Percentiles rank a stretch among this genome's conserved stretches.
Evolutionary conservation across 495 filamentous ascomycete genomes (phyloP).

Genomic region (Oidiodendron maius): DNA sequence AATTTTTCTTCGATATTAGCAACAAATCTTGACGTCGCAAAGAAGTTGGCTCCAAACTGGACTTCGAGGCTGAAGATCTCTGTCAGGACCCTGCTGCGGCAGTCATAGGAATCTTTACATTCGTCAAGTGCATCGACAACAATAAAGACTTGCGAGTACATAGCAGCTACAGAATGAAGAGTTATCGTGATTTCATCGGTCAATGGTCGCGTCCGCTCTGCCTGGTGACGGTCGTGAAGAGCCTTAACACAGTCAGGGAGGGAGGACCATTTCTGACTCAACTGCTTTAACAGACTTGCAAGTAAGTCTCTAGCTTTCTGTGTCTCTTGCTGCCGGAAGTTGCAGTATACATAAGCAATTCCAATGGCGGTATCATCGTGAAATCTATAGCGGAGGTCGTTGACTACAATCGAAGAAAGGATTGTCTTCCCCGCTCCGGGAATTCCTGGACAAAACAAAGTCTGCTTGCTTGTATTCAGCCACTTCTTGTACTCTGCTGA

Average conservation of each 20-base stretch:
- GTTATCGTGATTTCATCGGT: conserved; percentile 18
- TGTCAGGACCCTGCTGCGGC: conserved; percentile 15
- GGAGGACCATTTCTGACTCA: conserved; percentile 11
- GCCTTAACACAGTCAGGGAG: conserved; percentile 21
- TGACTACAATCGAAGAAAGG: not conserved
- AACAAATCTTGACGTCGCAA: conserved; percentile 35
- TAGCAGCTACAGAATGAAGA: conserved; percentile 18
- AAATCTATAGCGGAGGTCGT: not conserved
- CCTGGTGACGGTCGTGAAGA: conserved; percentile 20
- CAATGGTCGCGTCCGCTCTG: conserved; percentile 19
- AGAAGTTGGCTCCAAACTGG: conserved; percentile 19
- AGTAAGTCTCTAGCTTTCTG: conserved; percentile 19
- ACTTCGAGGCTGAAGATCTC: conserved; percentile 27
- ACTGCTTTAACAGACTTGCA: conserved; percentile 30
- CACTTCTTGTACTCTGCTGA: conserved; percentile 29
- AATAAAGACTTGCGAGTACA: conserved; percentile 29
- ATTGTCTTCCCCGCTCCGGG: conserved; percentile 24
- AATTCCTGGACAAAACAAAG: conserved; percentile 32
- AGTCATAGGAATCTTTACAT: conserved; percentile 21
- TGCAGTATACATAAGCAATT: no score
- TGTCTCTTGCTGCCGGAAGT: not conserved
- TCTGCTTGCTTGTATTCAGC: conserved; percentile 19
- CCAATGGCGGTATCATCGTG: conserved; percentile 2
- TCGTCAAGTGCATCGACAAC: conserved; percentile 48
- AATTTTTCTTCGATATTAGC: conserved; percentile 22